Conservation (phyloP, 148 eudicot species). For the Rhododendron henanense region DNA sequence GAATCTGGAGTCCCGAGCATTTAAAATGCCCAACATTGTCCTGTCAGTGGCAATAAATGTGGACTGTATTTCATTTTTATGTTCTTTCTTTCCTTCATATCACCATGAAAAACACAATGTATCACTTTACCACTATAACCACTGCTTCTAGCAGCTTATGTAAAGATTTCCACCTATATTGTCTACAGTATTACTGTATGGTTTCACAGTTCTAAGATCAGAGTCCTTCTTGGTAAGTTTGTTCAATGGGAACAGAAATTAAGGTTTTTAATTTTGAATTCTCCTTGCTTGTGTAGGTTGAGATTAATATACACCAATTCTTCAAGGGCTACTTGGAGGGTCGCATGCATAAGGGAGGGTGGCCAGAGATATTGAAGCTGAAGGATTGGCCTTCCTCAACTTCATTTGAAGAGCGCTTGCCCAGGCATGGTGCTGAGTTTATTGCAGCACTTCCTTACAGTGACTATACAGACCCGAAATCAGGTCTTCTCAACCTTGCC, state of each 20-base stretch:
- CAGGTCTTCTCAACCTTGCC: conserved; percentile 73
- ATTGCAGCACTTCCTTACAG: conserved; percentile 70
- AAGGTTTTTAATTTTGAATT: neutral
- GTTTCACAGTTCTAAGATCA: neutral
- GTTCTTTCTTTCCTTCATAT: neutral
- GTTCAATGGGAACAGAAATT: neutral
- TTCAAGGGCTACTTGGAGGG: conserved; percentile 81
- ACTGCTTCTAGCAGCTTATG: neutral
- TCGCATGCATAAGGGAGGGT: conserved; percentile 50
- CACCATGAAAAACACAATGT: neutral
- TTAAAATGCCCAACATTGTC: neutral
- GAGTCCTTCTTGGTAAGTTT: neutral
- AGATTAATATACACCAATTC: conserved; percentile 66
- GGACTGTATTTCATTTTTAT: neutral
- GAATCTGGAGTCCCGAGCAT: neutral
- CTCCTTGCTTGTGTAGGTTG: conserved; percentile 46
- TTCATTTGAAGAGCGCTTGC: conserved; percentile 72
- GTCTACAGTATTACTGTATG: too few species aligned
- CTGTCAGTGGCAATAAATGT: neutral
- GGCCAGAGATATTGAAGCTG: conserved; percentile 90
- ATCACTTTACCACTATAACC: neutral
- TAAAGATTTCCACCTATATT: neutral
- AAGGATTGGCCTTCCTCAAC: conserved; percentile 91
- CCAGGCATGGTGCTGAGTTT: conserved; percentile 84
- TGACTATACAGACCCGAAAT: conserved; percentile 76